Conservation (phyloP, 768 basidiomycete species). For the Boletus vermiculosoides region DNA sequence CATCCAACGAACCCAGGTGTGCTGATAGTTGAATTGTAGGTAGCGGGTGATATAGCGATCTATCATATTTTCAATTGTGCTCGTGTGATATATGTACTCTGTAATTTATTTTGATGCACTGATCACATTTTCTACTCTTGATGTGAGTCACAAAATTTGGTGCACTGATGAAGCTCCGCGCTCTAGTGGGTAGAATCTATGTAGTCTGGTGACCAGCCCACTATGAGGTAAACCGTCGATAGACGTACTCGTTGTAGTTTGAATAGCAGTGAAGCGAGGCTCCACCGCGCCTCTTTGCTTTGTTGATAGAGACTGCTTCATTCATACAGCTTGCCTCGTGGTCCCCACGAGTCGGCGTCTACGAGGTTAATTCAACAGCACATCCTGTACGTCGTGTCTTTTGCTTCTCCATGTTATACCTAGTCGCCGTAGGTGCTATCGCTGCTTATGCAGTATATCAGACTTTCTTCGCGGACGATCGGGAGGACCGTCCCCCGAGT, state of each 20-base stretch:
- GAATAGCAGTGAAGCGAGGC: slow-evolving; percentile 3
- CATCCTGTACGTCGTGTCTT: neutral
- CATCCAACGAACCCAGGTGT: slow-evolving; percentile 85
- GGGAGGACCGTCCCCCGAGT: slow-evolving; percentile 1
- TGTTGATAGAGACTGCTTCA: too few relatives aligned
- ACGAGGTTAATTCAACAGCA: neutral
- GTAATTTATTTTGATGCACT: neutral
- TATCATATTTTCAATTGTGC: neutral
- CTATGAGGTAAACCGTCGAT: too few relatives aligned
- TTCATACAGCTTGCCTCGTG: too few relatives aligned
- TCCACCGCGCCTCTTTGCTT: too few relatives aligned
- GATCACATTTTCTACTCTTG: neutral
- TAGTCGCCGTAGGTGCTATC: slow-evolving; percentile 9
- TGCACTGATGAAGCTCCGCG: too few relatives aligned
- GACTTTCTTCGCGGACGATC: slow-evolving; percentile 2
- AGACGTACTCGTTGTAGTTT: slow-evolving; percentile 7
- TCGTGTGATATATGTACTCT: neutral
- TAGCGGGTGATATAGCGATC: neutral
- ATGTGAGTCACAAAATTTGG: neutral
- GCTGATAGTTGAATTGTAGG: slow-evolving; percentile 57
- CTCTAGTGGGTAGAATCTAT: too few relatives aligned
- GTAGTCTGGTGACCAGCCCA: too few relatives aligned
- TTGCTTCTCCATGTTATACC: slow-evolving; percentile 12
- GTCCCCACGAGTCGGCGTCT: neutral
- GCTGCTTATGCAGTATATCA: slow-evolving; percentile 15